These are phyloP conservation scores for Ceratocystis smalleyi DNA, from an alignment of 2,329 filamentous ascomycete genomes.

Conservation along the genomic window DNA sequence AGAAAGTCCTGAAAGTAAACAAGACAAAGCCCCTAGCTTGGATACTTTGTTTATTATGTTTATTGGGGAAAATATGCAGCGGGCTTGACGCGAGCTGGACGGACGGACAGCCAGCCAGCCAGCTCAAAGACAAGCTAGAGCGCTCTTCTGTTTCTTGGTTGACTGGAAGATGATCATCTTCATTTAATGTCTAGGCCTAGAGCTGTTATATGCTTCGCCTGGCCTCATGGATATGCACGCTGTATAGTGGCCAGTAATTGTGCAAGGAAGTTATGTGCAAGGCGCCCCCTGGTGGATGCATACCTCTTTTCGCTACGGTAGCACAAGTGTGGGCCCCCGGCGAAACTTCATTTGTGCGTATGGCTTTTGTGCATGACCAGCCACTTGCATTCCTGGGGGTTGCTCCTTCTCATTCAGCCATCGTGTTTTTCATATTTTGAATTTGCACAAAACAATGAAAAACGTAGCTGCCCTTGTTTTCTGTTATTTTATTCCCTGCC, in stretches of 20 bases:
- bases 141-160: neutral
- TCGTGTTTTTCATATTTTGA: neutral
- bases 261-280: neutral
- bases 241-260: neutral
- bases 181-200: neutral
- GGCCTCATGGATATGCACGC: neutral
- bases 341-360: neutral
- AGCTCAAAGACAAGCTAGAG: neutral
- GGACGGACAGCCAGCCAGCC: too few relatives aligned
- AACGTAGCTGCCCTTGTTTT: neutral
- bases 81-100: too few relatives aligned
- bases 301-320: neutral
- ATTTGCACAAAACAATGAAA: constrained; percentile 6
- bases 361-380: constrained; percentile 9
- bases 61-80: too few relatives aligned
- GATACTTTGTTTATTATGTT: too few relatives aligned
- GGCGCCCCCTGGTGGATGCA: neutral
- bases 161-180: neutral
- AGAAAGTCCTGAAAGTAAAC: neutral
- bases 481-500: neutral
- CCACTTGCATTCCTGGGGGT: constrained; percentile 13
- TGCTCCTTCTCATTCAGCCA: neutral
- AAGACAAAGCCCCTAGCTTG: neutral
- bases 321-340: neutral
- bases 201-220: neutral